phyloP scores from a whole-genome alignment of 257 asterid species.

The Forsythia suspensa region DNA sequence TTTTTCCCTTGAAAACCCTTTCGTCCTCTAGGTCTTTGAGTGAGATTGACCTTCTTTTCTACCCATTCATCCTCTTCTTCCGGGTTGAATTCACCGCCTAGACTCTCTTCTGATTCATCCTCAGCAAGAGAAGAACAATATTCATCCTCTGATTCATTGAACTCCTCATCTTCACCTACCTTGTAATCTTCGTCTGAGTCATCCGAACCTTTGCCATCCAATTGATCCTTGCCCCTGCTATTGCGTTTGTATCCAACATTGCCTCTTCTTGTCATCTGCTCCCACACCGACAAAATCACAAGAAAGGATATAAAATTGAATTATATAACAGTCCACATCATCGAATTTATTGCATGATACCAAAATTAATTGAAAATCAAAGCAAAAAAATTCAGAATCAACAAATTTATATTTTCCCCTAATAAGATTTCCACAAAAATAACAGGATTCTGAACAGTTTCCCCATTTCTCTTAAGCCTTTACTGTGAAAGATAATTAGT shows the following conservation, averaged over 20 bases:
- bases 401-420: slow-evolving; percentile 7
- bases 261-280: slow-evolving; percentile 60
- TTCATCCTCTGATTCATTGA: slow-evolving; percentile 63
- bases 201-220: slow-evolving; percentile 37
- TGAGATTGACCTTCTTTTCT: slow-evolving; percentile 48
- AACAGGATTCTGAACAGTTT: background rate
- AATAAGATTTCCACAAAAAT: slow-evolving; percentile 11
- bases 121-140: slow-evolving; percentile 68
- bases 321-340: slow-evolving; percentile 5
- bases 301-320: slow-evolving; percentile 22
- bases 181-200: slow-evolving; percentile 80
- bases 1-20: slow-evolving; percentile 39
- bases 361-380: slow-evolving; percentile 26
- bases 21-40: slow-evolving; percentile 29
- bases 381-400: slow-evolving; percentile 23
- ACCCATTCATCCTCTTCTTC: slow-evolving; percentile 39
- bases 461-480: background rate
- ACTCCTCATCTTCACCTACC: slow-evolving; percentile 60
- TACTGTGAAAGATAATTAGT: slow-evolving; percentile 2
- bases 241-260: slow-evolving; percentile 37
- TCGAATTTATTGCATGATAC: background rate
- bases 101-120: slow-evolving; percentile 69
- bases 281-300: slow-evolving; percentile 21
- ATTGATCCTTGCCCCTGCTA: slow-evolving; percentile 35
- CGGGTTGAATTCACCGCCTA: slow-evolving; percentile 45